Conservation (phyloP, 139 green algal genomes). For the Mychonastes homosphaera region DNA sequence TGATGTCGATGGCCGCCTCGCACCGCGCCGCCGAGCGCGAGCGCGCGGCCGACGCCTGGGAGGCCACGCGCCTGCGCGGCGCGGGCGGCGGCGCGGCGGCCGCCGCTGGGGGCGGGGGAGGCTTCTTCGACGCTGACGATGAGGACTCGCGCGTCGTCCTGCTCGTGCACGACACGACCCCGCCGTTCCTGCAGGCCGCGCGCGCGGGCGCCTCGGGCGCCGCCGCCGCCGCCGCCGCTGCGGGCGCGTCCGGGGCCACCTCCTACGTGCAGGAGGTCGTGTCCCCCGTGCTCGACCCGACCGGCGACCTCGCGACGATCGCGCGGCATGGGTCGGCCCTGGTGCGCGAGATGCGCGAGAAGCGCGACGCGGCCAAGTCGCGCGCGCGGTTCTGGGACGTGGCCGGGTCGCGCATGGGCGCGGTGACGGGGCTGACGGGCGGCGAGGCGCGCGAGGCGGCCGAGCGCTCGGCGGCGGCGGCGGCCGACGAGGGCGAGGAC, state of each 20-base stretch:
- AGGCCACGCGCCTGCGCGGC: constrained; percentile 87
- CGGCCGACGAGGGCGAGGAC: not conserved
- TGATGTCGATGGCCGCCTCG: constrained; percentile 76
- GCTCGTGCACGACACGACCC: constrained; percentile 94
- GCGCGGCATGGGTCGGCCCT: constrained; percentile 44
- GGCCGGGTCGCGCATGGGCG: constrained; percentile 87
- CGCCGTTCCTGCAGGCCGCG: constrained; percentile 90
- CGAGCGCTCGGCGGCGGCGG: constrained; percentile 30
- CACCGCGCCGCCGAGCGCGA: constrained; percentile 80
- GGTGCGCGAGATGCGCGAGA: constrained; percentile 67
- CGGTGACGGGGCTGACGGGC: constrained; percentile 82
- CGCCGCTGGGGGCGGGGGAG: constrained; percentile 36
- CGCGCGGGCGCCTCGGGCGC: constrained; percentile 68
- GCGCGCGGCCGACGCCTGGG: constrained; percentile 78
- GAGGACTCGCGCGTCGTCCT: constrained; percentile 75
- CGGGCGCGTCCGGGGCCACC: not conserved
- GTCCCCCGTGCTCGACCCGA: constrained; percentile 88
- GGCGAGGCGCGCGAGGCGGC: constrained; percentile 60
- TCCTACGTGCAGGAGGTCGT: constrained; percentile 47
- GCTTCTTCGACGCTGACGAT: constrained; percentile 36
- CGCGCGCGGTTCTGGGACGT: constrained; percentile 93
- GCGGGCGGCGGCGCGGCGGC: constrained; percentile 69
- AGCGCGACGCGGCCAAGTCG: constrained; percentile 83
- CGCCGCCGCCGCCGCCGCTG: too few species aligned
- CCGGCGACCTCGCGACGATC: constrained; percentile 93